Conservation (phyloP, 1,284 basidiomycete genomes). For the Mrakiaceae sp. region DNA sequence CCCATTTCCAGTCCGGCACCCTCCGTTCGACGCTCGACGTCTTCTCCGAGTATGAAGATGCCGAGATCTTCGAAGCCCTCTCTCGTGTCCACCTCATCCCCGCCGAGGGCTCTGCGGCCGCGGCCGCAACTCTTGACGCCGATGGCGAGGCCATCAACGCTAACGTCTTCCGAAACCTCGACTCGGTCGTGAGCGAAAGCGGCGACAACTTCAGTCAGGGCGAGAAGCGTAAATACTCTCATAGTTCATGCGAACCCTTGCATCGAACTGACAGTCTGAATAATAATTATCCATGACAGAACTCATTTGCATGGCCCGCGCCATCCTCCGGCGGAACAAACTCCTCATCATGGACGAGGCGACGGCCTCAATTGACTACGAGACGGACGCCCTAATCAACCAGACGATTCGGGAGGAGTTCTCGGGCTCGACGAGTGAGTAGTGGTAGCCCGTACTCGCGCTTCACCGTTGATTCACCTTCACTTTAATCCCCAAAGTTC, state of each 20-base stretch:
- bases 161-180: constrained; percentile 77
- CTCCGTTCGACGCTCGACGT: constrained; percentile 82
- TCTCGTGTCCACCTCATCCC: constrained; percentile 72
- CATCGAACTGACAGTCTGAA: background rate
- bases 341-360: constrained; percentile 61
- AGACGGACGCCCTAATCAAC: constrained; percentile 53
- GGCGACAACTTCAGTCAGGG: constrained; percentile 92
- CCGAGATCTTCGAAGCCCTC: constrained; percentile 76
- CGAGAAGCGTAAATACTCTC: constrained; percentile 45
- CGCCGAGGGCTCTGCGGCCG: constrained; percentile 28
- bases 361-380: background rate
- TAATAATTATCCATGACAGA: constrained; percentile 37
- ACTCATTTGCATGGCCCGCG: constrained; percentile 62
- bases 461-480: too few relatives aligned
- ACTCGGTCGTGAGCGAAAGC: constrained; percentile 51
- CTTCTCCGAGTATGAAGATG: constrained; percentile 75
- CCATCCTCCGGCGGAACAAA: constrained; percentile 61
- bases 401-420: constrained; percentile 43
- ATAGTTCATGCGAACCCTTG: constrained; percentile 45
- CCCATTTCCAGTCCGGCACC: constrained; percentile 21
- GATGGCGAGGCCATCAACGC: constrained; percentile 50
- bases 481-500: constrained; percentile 26
- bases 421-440: constrained; percentile 26
- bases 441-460: too few relatives aligned
- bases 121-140: constrained; percentile 35